phyloP scores from a whole-genome alignment of 1,284 basidiomycete genomes.

The Lignosus rhinocerotis region DNA sequence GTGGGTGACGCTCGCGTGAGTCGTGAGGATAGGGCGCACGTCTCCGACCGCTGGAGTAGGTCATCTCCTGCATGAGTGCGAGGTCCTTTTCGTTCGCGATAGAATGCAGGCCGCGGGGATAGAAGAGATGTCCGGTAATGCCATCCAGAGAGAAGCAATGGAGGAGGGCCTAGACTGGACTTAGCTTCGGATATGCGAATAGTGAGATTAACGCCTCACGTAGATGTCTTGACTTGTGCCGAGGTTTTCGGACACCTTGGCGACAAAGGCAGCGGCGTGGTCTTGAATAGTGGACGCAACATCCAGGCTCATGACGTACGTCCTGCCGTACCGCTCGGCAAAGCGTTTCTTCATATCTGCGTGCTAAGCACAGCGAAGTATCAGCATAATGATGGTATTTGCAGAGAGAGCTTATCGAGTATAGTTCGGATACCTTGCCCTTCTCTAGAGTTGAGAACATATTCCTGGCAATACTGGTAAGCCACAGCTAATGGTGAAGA shows the following conservation, averaged over 20 bases:
- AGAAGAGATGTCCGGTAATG: slow-evolving; percentile 27
- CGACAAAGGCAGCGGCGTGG: slow-evolving; percentile 19
- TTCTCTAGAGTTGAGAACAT: slow-evolving; percentile 28
- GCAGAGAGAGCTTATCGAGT: not conserved
- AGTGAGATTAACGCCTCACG: slow-evolving; percentile 7
- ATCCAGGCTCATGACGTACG: slow-evolving; percentile 23
- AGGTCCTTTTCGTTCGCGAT: slow-evolving; percentile 18
- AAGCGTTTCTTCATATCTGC: slow-evolving; percentile 25
- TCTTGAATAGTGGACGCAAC: slow-evolving; percentile 20
- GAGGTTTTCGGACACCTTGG: slow-evolving; percentile 15
- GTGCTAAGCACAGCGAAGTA: slow-evolving; percentile 14
- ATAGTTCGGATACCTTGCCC: slow-evolving; percentile 10
- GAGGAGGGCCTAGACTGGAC: slow-evolving; percentile 15
- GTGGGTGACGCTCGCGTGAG: not conserved
- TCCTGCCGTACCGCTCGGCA: slow-evolving; percentile 27
- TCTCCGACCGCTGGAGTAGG: slow-evolving; percentile 18
- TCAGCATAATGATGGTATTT: not conserved
- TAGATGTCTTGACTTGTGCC: slow-evolving; percentile 23
- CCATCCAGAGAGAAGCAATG: slow-evolving; percentile 30
- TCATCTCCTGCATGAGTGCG: slow-evolving; percentile 24
- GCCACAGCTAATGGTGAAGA: not conserved
- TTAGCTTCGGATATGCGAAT: not conserved
- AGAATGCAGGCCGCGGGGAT: slow-evolving; percentile 23
- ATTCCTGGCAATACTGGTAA: slow-evolving; percentile 12
- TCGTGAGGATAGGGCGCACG: slow-evolving; percentile 5